Conservation (phyloP, 306 rosid species). For the Astragalus membranaceus region DNA sequence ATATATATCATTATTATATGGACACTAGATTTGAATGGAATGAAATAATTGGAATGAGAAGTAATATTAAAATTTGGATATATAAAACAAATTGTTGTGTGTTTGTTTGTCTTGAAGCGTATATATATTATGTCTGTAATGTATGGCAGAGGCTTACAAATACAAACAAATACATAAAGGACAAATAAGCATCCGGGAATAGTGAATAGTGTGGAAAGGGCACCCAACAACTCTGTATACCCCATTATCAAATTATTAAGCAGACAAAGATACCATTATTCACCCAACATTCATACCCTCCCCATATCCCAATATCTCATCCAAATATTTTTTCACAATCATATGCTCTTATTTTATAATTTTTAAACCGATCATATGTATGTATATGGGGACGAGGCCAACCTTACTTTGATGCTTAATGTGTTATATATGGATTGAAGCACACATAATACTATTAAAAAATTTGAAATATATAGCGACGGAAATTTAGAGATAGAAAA, state of each 20-base stretch:
- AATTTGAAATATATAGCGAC: too few relatives aligned
- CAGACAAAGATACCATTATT: constrained; percentile 56
- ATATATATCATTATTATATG: neutral
- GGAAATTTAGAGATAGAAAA: too few relatives aligned
- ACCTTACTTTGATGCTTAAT: neutral
- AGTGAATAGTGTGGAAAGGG: constrained; percentile 30
- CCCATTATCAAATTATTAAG: constrained; percentile 58
- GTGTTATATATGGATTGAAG: neutral
- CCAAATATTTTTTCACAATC: constrained; percentile 1
- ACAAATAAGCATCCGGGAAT: constrained; percentile 45
- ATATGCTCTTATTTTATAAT: constrained; percentile 14
- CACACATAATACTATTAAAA: too few relatives aligned
- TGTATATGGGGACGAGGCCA: neutral
- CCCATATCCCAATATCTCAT: constrained; percentile 36
- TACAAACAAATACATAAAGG: constrained; percentile 46
- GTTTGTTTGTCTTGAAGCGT: constrained; percentile 1
- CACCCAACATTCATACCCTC: constrained; percentile 65
- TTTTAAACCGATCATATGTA: neutral
- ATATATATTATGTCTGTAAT: constrained; percentile 1
- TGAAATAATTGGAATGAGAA: neutral
- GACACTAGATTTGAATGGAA: neutral
- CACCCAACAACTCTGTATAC: constrained; percentile 36
- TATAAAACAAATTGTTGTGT: neutral
- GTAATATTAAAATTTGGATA: neutral
- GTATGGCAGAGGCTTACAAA: constrained; percentile 8